These are phyloP conservation scores for Dimocarpus longan DNA, from an alignment of 345 rosid genomes.

Conservation along the genomic window DNA sequence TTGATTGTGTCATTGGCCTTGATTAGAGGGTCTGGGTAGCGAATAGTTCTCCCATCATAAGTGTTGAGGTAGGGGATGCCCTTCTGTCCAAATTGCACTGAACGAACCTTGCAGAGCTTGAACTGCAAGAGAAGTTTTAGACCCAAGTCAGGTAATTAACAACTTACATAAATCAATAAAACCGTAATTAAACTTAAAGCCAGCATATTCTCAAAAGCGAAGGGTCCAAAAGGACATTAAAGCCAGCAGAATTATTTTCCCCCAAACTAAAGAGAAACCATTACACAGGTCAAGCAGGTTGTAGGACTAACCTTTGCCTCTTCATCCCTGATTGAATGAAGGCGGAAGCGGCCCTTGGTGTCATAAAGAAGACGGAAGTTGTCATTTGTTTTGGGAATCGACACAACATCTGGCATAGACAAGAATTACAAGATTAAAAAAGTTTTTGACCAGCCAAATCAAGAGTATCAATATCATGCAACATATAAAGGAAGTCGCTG, in stretches of 20 bases:
- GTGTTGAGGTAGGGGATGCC: conserved; percentile 64
- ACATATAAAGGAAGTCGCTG: neutral
- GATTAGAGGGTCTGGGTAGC: conserved; percentile 68
- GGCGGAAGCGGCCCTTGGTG: conserved; percentile 89
- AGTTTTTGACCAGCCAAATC: neutral
- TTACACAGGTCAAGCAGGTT: neutral
- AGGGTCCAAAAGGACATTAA: neutral
- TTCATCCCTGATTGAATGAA: conserved; percentile 73
- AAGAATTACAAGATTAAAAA: neutral
- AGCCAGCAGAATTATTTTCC: neutral
- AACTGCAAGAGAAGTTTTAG: conserved; percentile 29
- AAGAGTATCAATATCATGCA: neutral
- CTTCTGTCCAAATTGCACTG: conserved; percentile 58
- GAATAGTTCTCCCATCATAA: conserved; percentile 66
- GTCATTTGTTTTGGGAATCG: conserved; percentile 87
- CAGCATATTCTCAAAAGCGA: neutral
- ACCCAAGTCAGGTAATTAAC: neutral
- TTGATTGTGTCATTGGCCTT: conserved; percentile 64
- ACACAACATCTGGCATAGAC: conserved; percentile 60
- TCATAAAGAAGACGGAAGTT: conserved; percentile 84
- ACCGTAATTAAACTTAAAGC: neutral
- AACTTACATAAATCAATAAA: neutral
- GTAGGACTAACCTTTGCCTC: conserved; percentile 69
- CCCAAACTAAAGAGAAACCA: neutral
- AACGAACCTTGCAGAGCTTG: conserved; percentile 59